These are phyloP conservation scores for Pyrenochaeta sp. DNA, from an alignment of 2,329 filamentous ascomycete genomes.

Conservation along the genomic window DNA sequence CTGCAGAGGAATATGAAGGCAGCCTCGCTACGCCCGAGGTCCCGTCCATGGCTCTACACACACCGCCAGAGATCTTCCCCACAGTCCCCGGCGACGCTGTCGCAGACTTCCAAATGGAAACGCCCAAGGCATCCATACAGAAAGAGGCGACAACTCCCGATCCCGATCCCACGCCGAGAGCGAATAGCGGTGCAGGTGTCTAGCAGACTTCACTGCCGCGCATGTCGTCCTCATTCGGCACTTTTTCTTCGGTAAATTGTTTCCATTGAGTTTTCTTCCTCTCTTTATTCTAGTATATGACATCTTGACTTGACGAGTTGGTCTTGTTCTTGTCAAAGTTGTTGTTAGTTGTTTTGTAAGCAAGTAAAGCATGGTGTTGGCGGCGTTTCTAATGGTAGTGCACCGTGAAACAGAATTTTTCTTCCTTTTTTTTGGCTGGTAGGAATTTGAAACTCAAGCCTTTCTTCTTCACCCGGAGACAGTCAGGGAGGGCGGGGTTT, in stretches of 20 bases:
- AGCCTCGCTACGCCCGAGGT: slow-evolving; percentile 33
- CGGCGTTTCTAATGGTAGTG: slow-evolving; percentile 47
- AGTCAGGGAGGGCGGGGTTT: too few relatives aligned
- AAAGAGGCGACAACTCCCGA: slow-evolving; percentile 45
- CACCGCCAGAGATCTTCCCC: slow-evolving; percentile 62
- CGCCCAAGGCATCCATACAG: slow-evolving; percentile 44
- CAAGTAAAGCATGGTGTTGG: slow-evolving; percentile 44
- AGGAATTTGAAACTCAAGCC: not conserved
- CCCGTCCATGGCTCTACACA: slow-evolving; percentile 50
- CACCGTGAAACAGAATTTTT: slow-evolving; percentile 36
- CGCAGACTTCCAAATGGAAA: slow-evolving; percentile 52
- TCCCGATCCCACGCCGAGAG: slow-evolving; percentile 53
- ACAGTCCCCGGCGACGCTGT: slow-evolving; percentile 48
- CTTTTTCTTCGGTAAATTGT: slow-evolving; percentile 12
- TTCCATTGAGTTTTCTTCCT: slow-evolving; percentile 10
- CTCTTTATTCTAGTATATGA: not conserved
- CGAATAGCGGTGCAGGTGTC: slow-evolving; percentile 18
- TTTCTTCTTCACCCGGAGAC: too few relatives aligned
- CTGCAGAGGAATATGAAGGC: slow-evolving; percentile 44
- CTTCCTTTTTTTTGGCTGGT: not conserved
- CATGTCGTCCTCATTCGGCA: not conserved
- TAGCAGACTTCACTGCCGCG: slow-evolving; percentile 3
- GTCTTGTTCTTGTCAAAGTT: slow-evolving; percentile 18
- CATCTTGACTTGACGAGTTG: not conserved
- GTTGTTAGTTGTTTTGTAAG: slow-evolving; percentile 9